Evolutionary conservation across 192 early-diverging fungal species (phyloP).

Genomic region (Podila verticillata): DNA sequence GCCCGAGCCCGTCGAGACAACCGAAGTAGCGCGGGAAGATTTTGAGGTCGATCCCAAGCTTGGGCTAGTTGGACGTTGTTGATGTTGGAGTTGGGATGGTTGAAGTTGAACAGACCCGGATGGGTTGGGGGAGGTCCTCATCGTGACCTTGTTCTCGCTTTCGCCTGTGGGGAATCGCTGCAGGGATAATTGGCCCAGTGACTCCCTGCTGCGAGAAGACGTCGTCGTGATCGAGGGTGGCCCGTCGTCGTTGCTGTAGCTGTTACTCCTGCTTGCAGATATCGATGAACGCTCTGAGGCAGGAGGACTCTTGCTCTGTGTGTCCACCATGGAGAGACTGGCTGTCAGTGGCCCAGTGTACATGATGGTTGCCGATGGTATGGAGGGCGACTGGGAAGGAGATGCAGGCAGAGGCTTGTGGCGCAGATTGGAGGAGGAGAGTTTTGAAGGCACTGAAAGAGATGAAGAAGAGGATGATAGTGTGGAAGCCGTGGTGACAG

Average conservation of each 20-base stretch:
- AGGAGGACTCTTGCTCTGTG: neutral
- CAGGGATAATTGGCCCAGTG: conserved; percentile 32
- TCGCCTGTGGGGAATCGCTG: conserved; percentile 49
- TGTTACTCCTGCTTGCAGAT: conserved; percentile 15
- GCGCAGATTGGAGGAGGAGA: conserved; percentile 12
- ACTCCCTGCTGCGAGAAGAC: conserved; percentile 14
- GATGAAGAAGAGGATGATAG: neutral
- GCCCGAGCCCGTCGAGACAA: conserved; percentile 39
- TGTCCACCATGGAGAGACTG: no score
- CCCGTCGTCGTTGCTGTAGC: conserved; percentile 11
- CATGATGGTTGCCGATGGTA: neutral
- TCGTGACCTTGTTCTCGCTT: conserved; percentile 19
- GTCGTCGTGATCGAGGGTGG: neutral
- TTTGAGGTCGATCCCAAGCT: conserved; percentile 10
- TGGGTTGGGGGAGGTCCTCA: no score
- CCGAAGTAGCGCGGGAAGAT: conserved; percentile 23
- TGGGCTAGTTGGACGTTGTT: neutral
- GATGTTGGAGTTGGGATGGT: neutral
- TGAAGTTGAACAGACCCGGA: no score
- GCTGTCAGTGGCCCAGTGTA: no score
- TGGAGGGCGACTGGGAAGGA: neutral
- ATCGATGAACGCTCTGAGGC: neutral
- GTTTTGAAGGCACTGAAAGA: neutral
- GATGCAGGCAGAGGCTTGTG: conserved; percentile 22
- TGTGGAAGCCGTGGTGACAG: neutral